Evolutionary conservation across 2,329 filamentous ascomycete genomes (phyloP), one percentile per base, ranked within the genome.

Genomic region (Pseudocercospora ulei): DNA sequence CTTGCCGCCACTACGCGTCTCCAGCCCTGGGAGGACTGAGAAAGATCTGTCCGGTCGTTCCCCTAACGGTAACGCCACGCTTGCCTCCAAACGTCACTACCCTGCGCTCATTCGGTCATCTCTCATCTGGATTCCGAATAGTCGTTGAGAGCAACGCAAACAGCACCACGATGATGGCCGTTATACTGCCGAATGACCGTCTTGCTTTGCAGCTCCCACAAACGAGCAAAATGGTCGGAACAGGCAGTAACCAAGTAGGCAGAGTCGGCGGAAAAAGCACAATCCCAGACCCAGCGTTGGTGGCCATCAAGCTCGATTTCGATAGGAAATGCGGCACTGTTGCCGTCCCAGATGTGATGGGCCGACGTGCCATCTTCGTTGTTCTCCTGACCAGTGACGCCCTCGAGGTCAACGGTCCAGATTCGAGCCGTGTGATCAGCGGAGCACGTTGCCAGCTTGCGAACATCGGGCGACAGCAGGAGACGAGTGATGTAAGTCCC

Each of bases 221-320:
- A 66, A 11, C 87, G 73, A 2, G 87, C 87, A 58, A 93, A 95
- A 61, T 95, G 87, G 59, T 95, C 87, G 26, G 81, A 88, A 59
- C 85, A 94, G 3, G 87, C 86, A 0, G 87, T 95, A 7, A 95
- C 87, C 4, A 95, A 69, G 56, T 95, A 95, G 0, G 87, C 87
- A 20, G 80, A 87, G 60, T 95, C 87, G 16, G 87, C 87, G 46
- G 82, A 88, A 64, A 95, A 95, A 1, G 87, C 87, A 56, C 87
- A 95, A 61, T 95, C 87, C 87, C 87, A 95, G 1, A 95, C 87
- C 87, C 87, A 95, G 38, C 87, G 78, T 65, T 95, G 87, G 63
- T 95, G 87, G 38, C 82, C 84, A 13, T 82, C 82, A 1, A 95
- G 73, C 1, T 85, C 92, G 2, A 85, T 86, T 62, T 94, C 83